A percentile compares a stretch with the other conserved stretches of the same genome.
phyloP scores from a whole-genome alignment of 192 early-diverging fungal genomes.

The Umbelopsis sp. region DNA sequence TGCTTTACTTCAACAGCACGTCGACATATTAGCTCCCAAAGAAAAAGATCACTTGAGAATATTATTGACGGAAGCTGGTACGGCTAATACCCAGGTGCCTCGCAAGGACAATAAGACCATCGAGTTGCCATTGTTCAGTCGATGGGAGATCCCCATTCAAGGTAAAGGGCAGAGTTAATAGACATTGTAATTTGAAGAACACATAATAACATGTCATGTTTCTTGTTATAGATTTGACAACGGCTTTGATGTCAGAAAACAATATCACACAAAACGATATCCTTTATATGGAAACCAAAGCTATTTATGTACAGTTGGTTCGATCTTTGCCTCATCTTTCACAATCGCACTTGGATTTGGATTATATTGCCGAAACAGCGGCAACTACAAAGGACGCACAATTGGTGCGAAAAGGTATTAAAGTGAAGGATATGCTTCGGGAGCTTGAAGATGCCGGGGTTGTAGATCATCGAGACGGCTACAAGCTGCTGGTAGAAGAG shows the following conservation, averaged over 20 bases:
- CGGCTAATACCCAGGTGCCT: constrained; percentile 66
- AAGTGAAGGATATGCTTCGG: constrained; percentile 87
- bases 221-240: constrained; percentile 41
- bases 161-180: constrained; percentile 29
- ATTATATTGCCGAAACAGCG: constrained; percentile 73
- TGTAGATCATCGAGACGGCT: constrained; percentile 69
- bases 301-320: constrained; percentile 88
- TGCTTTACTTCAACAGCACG: constrained; percentile 75
- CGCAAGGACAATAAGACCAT: constrained; percentile 75
- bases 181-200: neutral
- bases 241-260: constrained; percentile 71
- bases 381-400: constrained; percentile 80
- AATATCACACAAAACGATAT: constrained; percentile 89
- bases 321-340: constrained; percentile 81
- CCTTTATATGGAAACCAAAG: constrained; percentile 93
- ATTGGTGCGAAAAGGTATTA: constrained; percentile 90
- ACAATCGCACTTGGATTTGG: constrained; percentile 61
- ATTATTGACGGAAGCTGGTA: constrained; percentile 76
- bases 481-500: constrained; percentile 82
- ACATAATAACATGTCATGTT: neutral
- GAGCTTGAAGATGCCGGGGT: constrained; percentile 79
- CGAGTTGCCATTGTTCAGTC: constrained; percentile 68
- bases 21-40: constrained; percentile 73
- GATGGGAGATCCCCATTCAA: constrained; percentile 80
- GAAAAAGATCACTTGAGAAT: constrained; percentile 78